Conservation (phyloP, 176 grass and related monocot species). For the Triticum timopheevii region DNA sequence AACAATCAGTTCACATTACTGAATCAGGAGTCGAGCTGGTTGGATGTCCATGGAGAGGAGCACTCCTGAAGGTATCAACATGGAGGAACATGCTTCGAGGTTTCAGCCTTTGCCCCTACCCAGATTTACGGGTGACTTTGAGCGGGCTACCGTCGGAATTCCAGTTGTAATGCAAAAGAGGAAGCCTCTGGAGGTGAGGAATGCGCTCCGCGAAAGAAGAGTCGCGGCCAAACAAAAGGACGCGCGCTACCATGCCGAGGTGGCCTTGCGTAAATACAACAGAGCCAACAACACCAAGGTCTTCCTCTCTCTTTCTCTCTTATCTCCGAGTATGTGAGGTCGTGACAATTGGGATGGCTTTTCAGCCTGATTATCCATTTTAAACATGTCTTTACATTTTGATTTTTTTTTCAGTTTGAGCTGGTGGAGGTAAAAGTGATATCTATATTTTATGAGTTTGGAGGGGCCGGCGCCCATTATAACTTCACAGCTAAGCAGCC, state of each 20-base stretch:
- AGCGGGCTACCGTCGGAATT: not conserved
- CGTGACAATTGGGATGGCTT: not conserved
- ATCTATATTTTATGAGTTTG: conserved; percentile 26
- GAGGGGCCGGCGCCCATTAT: not conserved
- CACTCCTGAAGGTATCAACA: not conserved
- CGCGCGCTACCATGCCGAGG: not conserved
- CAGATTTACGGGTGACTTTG: too few species aligned
- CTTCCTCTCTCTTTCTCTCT: not conserved
- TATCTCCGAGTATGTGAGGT: not conserved
- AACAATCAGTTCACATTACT: not conserved
- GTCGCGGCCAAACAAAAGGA: not conserved
- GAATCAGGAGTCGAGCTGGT: not conserved
- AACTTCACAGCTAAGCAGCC: conserved; percentile 25
- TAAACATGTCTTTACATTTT: not conserved
- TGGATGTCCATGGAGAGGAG: not conserved
- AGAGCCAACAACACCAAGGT: not conserved
- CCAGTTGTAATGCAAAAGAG: not conserved
- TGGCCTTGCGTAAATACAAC: conserved; percentile 8
- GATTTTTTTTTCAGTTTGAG: not conserved
- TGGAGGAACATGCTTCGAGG: not conserved
- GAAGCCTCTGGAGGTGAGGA: not conserved
- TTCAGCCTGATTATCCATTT: not conserved
- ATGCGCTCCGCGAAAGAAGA: not conserved
- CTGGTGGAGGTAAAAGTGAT: not conserved
- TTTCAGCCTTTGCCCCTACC: not conserved